Evolutionary conservation across 352 stramenopile species (phyloP).

Genomic region (Globisporangium cederbergense): DNA sequence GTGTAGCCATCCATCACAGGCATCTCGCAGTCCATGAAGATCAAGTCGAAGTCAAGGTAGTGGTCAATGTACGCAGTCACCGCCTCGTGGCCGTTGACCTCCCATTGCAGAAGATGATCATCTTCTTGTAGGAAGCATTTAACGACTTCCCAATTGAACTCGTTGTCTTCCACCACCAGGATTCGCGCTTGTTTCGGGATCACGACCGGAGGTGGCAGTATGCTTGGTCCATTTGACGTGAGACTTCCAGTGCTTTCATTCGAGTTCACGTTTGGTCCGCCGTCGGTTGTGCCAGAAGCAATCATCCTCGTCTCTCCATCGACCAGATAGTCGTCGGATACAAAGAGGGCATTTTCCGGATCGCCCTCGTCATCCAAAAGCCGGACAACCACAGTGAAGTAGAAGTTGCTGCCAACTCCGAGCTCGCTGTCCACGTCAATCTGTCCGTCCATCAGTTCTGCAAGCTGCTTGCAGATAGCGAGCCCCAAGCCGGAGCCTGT

Average conservation of each 20-base stretch:
- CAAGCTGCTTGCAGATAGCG: conserved; percentile 86
- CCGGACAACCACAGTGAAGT: conserved; percentile 76
- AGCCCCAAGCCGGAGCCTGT: conserved; percentile 84
- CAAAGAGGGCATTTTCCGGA: conserved; percentile 40
- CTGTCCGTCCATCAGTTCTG: conserved; percentile 84
- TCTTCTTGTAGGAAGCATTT: conserved; percentile 75
- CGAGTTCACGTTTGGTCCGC: conserved; percentile 34
- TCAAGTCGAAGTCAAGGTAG: conserved; percentile 48
- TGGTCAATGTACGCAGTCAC: conserved; percentile 58
- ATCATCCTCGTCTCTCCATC: conserved; percentile 11
- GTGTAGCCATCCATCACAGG: conserved; percentile 78
- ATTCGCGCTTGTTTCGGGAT: conserved; percentile 57
- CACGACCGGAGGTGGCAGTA: conserved; percentile 30
- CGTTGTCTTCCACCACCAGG: conserved; percentile 73
- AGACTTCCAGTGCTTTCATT: conserved; percentile 40
- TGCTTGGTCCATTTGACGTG: conserved; percentile 12
- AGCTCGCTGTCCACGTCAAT: conserved; percentile 85
- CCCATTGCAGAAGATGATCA: conserved; percentile 66
- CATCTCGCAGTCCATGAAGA: conserved; percentile 86
- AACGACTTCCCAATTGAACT: conserved; percentile 80
- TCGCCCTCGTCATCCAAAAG: conserved; percentile 48
- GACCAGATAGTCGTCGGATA: conserved; percentile 48
- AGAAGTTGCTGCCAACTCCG: conserved; percentile 79
- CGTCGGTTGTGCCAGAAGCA: conserved; percentile 10
- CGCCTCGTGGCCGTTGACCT: conserved; percentile 64